Evolutionary conservation across 306 rosid species (phyloP), one percentile per base, ranked within the genome.

Genomic region (Cercis canadensis): DNA sequence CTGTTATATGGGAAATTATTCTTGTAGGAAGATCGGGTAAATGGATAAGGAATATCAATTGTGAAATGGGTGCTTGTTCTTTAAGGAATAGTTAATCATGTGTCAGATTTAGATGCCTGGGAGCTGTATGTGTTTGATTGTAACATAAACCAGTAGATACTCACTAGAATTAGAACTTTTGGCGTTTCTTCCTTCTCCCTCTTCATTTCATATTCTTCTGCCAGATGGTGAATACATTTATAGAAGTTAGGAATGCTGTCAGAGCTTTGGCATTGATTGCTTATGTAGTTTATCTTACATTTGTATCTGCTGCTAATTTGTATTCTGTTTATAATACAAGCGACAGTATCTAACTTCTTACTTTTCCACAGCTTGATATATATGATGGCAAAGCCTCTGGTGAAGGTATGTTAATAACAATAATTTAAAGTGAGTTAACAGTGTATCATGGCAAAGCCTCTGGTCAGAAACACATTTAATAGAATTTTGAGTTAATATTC

Each of bases 361-460:
- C 64, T 47, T 69, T 70, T 33, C 78, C 44, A 52, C 95, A 94
- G 98, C 98, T 94, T 61, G 98, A 90, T 75, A 37, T 79, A 15
- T 76, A 84, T 69, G 96, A 94, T 56, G 99, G 99, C 62, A 87
- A 84, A 84, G 88, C 86, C 78, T 74, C 81, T 55, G 86, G 72
- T 53, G 96, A 87, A 90, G 96, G 98, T 94, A 83, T 80, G 88
- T 57, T 62, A 40, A 62, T 72, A 33, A 12, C 32, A 36, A 15
- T 57, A 40, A 46, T 57, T 76, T 62, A 16, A 31, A 74, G 40
- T 65, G 63, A 60, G 44, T 67, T 6, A 7, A 51, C 29, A 33
- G 57, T 39, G 17, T 69, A 29, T 7, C 7, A 34, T 34, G n/a
- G n/a, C n/a, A n/a, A n/a, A n/a, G n/a, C n/a, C n/a, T n/a, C 29